Evolutionary conservation across 2,329 filamentous ascomycete genomes (phyloP), one percentile per base, ranked within the genome.

Genomic region (Cephalotrichum gorgonifer): DNA sequence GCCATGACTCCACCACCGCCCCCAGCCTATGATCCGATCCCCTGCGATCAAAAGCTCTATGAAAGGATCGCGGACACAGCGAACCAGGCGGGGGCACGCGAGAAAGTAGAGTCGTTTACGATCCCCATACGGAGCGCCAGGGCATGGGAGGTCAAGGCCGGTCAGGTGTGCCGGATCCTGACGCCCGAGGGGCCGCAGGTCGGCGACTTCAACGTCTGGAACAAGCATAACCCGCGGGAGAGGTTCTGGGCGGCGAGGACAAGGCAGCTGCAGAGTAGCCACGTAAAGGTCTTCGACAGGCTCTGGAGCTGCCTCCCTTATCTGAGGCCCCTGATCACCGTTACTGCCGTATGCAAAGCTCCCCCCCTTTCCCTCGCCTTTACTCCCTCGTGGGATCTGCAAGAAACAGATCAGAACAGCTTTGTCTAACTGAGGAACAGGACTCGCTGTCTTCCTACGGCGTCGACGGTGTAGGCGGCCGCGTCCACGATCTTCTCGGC

Each of bases 241-340:
- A 75, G 81, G 39, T 88, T 94, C 69, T 94, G 87, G 88, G 87
- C 88, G 1, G 73, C 79, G 1, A 77, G 88, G 33, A 93, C 87
- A 12, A 76, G 83, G 51, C 87, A 94, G 62, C 74, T 94, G 17
- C 85, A 94, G 56, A 78, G 82, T 14, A 82, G 82, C 2, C 88
- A 94, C 61, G 76, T 94, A 41, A 75, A 73, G 0, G 79, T 79
- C 0, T 75, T 81, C 46, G 86, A 93, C 65, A 74, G 86, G 1
- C 70, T 94, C 5, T 93, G 88, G 88, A 86, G 80, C 5, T 81
- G 75, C 53, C 67, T 93, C 5, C 88, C 88, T 0, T 93, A 83
- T 63, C 75, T 93, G 68, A 72, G 87, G 7, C 86, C 86, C 0
- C 65, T 93, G 44, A 77, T 78, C 9, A 90, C 86, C 1, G 84